Conservation (phyloP, 352 stramenopile species). For the Pythium rishiriense region DNA sequence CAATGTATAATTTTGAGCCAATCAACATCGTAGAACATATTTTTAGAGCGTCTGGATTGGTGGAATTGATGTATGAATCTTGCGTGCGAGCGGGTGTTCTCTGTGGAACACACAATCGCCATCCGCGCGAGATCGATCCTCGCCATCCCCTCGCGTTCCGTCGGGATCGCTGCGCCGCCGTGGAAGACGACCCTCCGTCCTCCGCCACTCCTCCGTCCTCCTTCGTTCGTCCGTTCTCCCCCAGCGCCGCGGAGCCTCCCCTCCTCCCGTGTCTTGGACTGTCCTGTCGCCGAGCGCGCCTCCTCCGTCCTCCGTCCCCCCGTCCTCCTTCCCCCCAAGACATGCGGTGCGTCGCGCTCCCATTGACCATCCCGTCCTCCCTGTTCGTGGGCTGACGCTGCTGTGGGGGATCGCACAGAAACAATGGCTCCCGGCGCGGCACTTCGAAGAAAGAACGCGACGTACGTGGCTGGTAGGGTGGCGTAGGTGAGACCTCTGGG, state of each 20-base stretch:
- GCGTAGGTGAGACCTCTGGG: too few species aligned
- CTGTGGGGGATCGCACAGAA: constrained; percentile 4
- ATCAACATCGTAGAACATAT: background rate
- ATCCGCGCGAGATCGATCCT: constrained; percentile 18
- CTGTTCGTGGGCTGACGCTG: background rate
- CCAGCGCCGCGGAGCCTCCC: background rate
- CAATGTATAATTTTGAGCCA: constrained; percentile 1
- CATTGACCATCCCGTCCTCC: too few species aligned
- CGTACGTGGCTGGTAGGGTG: constrained; percentile 8
- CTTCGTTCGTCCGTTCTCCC: too few species aligned
- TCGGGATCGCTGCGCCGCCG: background rate
- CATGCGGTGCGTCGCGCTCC: constrained; percentile 14
- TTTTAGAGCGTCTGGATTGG: background rate
- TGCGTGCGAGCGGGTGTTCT: background rate
- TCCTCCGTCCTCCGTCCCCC: background rate
- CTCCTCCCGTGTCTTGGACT: background rate
- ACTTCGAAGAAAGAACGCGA: constrained; percentile 29
- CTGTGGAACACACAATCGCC: background rate
- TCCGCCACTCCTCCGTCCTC: background rate
- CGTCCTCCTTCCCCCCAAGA: background rate
- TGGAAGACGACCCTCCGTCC: background rate
- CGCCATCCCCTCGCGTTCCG: background rate
- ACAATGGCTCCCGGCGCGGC: constrained; percentile 27
- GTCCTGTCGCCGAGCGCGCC: background rate
- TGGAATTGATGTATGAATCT: constrained; percentile 3